Percentiles rank a stretch among this genome's conserved stretches.
Evolutionary conservation across 805 yeast species (phyloP).

Genomic region (Schwanniomyces vanrijiae): DNA sequence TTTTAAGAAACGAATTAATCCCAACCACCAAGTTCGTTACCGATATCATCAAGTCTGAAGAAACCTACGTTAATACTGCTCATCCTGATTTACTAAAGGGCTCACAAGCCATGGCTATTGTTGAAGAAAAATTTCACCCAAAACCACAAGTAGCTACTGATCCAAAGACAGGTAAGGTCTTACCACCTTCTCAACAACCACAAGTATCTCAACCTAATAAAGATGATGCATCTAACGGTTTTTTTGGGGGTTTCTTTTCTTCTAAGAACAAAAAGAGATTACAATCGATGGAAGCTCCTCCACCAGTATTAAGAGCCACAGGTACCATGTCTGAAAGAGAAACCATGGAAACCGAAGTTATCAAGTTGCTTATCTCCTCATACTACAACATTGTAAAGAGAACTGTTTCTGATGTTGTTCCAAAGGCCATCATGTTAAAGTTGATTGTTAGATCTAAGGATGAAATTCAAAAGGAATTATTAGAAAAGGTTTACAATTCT

Average conservation of each 20-base stretch:
- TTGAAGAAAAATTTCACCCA: slow-evolving; percentile 82
- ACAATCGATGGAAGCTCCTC: slow-evolving; percentile 97
- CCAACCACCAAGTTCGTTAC: slow-evolving; percentile 86
- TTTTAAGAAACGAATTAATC: slow-evolving; percentile 69
- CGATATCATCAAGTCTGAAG: slow-evolving; percentile 84
- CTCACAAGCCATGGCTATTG: slow-evolving; percentile 90
- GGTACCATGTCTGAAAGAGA: slow-evolving; percentile 94
- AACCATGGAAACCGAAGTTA: slow-evolving; percentile 95
- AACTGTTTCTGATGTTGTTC: slow-evolving; percentile 89
- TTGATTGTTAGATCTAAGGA: slow-evolving; percentile 80
- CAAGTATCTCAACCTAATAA: slow-evolving; percentile 24
- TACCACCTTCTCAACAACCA: slow-evolving; percentile 45
- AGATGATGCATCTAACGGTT: slow-evolving; percentile 66
- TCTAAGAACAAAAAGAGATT: slow-evolving; percentile 90
- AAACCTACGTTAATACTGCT: slow-evolving; percentile 94
- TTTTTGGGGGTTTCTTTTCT: slow-evolving; percentile 93
- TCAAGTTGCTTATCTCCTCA: slow-evolving; percentile 85
- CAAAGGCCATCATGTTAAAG: slow-evolving; percentile 93
- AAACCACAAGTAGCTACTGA: slow-evolving; percentile 74
- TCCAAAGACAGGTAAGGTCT: slow-evolving; percentile 86
- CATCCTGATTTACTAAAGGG: slow-evolving; percentile 97
- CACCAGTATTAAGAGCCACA: slow-evolving; percentile 88
- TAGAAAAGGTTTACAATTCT: slow-evolving; percentile 81
- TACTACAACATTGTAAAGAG: slow-evolving; percentile 92
- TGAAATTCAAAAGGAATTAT: slow-evolving; percentile 85